These are phyloP conservation scores for Panicum hallii DNA, from an alignment of 202 grass and related monocot genomes.

Conservation along the genomic window DNA sequence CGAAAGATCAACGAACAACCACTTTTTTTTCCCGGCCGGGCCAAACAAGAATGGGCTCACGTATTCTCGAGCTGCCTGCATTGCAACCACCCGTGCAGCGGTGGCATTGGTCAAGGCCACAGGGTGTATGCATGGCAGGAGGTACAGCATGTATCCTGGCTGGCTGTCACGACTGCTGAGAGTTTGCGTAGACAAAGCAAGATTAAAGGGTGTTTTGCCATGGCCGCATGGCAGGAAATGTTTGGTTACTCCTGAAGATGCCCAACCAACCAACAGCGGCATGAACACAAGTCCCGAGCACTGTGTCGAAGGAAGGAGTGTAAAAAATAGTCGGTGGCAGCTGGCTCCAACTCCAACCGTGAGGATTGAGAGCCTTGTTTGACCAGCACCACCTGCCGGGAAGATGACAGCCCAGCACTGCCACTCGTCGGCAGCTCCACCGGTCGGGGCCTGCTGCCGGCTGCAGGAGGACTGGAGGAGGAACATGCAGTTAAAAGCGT, in stretches of 20 bases:
- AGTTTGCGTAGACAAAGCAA: not conserved
- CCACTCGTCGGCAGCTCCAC: not conserved
- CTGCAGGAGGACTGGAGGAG: not conserved
- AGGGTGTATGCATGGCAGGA: not conserved
- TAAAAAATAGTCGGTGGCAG: conserved; percentile 48
- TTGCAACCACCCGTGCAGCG: not conserved
- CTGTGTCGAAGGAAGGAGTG: not conserved
- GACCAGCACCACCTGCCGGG: conserved; percentile 31
- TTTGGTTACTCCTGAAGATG: not conserved
- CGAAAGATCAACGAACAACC: not conserved
- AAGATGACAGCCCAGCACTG: conserved; percentile 30
- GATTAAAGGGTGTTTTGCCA: not conserved
- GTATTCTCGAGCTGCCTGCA: not conserved
- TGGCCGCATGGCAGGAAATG: not conserved
- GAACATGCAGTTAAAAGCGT: conserved; percentile 50
- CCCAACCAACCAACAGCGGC: not conserved
- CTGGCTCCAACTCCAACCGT: conserved; percentile 53
- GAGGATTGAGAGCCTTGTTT: conserved; percentile 36
- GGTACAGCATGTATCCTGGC: not conserved
- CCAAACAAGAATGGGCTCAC: conserved; percentile 16
- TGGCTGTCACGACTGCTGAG: not conserved
- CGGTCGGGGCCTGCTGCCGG: not conserved
- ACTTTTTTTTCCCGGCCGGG: not conserved
- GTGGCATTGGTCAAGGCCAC: not conserved
- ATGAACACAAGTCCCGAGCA: conserved; percentile 26